Evolutionary conservation across 2,329 filamentous ascomycete genomes (phyloP), one percentile per base, ranked within the genome.

Genomic region (Ascochyta fabae): DNA sequence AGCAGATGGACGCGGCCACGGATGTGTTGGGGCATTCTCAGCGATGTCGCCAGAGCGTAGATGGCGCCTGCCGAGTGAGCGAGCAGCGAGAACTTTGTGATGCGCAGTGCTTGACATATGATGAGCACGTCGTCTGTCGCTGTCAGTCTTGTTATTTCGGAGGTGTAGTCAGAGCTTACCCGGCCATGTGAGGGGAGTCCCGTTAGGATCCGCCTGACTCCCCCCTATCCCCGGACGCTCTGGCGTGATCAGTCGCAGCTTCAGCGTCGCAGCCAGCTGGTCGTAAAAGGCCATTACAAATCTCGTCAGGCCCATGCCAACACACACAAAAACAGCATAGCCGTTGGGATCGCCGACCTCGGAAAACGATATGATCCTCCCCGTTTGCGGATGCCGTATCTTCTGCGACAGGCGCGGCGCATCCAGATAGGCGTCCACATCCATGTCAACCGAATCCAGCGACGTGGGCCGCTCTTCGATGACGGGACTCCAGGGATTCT

Each of bases 251-350:
- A 99, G 82, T 19, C 95, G 87, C 53, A 99, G 78, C 73, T 92
- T 95, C 56, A 99, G 79, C 0, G 93, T 96, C 68, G 91, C 79
- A 2, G 95, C 95, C 48, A 99, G 81, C 74, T 99, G 95, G 73
- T 99, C 95, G 71, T 98, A 99, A 73, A 99, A 99, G 0, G 93
- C 92, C 58, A 92, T 97, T 56, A 99, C 90, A 72, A 95, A 99
- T 75, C 95, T 86, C 10, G 95, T 99, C 67, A 99, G 77, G 0
- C 95, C 95, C 95, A 99, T 99, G 19, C 95, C 95, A 3, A 99
- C 92, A 69, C 95, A 99, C 72, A 95, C 96, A 65, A 99, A 93
- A 2, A 99, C 91, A 3, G 92, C 94, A 63, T 89, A 94, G 1
- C 95, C 95, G 39, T 94, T 86, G 0, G 93, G 88, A 73, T 98